Conservation (phyloP, 805 yeast species). For the Yamadazyma phyllophila region DNA sequence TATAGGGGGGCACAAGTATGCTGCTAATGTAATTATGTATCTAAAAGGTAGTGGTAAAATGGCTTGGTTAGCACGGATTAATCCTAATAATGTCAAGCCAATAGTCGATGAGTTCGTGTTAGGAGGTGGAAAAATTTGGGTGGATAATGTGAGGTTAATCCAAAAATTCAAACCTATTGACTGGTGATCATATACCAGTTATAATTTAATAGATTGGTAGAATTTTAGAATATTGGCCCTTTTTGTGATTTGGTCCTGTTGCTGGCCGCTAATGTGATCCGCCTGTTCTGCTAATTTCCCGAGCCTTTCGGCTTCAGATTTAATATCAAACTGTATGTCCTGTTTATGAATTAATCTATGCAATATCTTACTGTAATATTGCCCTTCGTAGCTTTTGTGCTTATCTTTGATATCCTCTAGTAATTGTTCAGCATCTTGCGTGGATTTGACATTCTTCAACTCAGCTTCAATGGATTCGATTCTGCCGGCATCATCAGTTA, state of each 20-base stretch:
- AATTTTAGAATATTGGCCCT: constrained; percentile 4
- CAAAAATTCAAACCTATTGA: constrained; percentile 37
- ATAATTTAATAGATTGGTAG: background rate
- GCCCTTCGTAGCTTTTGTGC: background rate
- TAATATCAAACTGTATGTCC: constrained; percentile 4
- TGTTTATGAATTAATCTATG: constrained; percentile 1
- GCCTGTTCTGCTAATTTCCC: background rate
- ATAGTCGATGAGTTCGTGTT: constrained; percentile 75
- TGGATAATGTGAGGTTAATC: constrained; percentile 60
- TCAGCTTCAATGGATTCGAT: constrained; percentile 10
- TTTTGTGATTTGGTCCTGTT: constrained; percentile 4
- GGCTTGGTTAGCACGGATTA: constrained; percentile 85
- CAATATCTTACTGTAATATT: constrained; percentile 5
- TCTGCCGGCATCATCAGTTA: constrained; percentile 31
- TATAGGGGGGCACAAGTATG: constrained; percentile 94
- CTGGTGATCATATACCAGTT: constrained; percentile 1
- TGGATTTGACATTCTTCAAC: background rate
- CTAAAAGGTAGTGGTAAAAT: constrained; percentile 63
- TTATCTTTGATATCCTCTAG: background rate
- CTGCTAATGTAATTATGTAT: constrained; percentile 84
- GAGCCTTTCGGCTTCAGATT: constrained; percentile 1
- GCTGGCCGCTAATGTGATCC: constrained; percentile 1
- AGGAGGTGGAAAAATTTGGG: constrained; percentile 67
- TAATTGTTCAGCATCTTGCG: background rate
- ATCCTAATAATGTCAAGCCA: constrained; percentile 71